Conservation (phyloP, 257 asterid genomes). For the Cynanchum wilfordii region DNA sequence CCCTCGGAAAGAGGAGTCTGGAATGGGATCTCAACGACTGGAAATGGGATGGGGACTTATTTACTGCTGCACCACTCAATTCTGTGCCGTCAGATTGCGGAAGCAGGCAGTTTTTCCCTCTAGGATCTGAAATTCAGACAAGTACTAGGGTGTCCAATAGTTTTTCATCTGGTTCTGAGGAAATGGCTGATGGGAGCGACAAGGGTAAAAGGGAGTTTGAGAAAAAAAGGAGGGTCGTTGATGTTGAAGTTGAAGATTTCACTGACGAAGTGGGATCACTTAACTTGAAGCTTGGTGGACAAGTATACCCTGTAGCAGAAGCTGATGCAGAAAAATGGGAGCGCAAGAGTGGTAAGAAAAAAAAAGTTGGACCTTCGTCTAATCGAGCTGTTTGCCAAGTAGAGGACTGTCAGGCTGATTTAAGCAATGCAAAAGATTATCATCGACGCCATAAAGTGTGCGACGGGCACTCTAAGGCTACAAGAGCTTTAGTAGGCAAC, state of each 20-base stretch:
- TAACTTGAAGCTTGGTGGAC: constrained; percentile 75
- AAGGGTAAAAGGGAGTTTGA: constrained; percentile 60
- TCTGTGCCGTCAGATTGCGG: constrained; percentile 50
- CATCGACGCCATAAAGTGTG: constrained; percentile 92
- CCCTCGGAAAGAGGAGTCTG: constrained; percentile 48
- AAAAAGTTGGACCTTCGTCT: constrained; percentile 45
- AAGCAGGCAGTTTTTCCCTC: constrained; percentile 51
- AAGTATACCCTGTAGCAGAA: constrained; percentile 42
- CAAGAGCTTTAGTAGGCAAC: constrained; percentile 63
- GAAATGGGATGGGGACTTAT: constrained; percentile 92
- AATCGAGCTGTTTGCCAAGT: constrained; percentile 74
- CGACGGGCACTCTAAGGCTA: constrained; percentile 78
- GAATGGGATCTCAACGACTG: constrained; percentile 92
- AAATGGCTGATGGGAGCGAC: constrained; percentile 30
- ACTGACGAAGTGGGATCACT: constrained; percentile 52
- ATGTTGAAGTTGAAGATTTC: constrained; percentile 36
- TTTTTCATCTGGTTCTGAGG: constrained; percentile 37
- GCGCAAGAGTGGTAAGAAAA: constrained; percentile 62
- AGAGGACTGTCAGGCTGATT: constrained; percentile 73
- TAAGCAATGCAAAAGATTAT: constrained; percentile 76
- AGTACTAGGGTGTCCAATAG: constrained; percentile 29
- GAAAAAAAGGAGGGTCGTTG: constrained; percentile 55
- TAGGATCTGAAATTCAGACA: constrained; percentile 38
- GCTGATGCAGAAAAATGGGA: constrained; percentile 40
- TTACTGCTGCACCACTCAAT: constrained; percentile 51